These are phyloP conservation scores for Biancaea sappan DNA, from an alignment of 306 rosid genomes.

Conservation along the genomic window DNA sequence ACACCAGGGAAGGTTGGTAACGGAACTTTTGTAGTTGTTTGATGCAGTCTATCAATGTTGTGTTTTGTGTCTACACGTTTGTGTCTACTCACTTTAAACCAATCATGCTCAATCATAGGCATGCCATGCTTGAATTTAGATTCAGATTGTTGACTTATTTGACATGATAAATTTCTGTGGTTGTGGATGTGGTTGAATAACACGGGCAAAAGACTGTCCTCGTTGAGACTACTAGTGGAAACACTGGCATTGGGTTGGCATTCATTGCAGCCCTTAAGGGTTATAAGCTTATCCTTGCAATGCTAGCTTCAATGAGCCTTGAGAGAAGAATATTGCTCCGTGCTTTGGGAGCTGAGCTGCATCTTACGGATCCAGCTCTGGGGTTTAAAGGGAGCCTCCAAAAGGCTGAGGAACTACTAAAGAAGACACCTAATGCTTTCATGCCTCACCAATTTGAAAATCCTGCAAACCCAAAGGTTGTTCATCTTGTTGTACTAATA, in stretches of 20 bases:
- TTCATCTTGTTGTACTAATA: neutral
- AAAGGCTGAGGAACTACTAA: conserved; percentile 52
- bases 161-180: conserved; percentile 26
- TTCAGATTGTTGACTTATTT: conserved; percentile 22
- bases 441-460: conserved; percentile 55
- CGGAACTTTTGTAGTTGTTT: neutral
- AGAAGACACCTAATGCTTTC: conserved; percentile 54
- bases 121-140: conserved; percentile 1
- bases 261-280: conserved; percentile 70
- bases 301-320: conserved; percentile 61
- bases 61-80: neutral
- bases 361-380: conserved; percentile 56
- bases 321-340: conserved; percentile 66
- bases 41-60: conserved; percentile 10
- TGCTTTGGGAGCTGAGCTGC: conserved; percentile 76
- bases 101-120: neutral
- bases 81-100: neutral
- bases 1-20: conserved; percentile 73
- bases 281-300: conserved; percentile 53
- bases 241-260: conserved; percentile 78
- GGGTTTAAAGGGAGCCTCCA: conserved; percentile 50
- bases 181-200: conserved; percentile 19
- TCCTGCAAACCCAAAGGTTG: conserved; percentile 70
- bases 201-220: conserved; percentile 54
- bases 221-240: conserved; percentile 71